Base-by-base conservation (phyloP, 805 yeast species). In the Candida silvicultrix region DNA sequence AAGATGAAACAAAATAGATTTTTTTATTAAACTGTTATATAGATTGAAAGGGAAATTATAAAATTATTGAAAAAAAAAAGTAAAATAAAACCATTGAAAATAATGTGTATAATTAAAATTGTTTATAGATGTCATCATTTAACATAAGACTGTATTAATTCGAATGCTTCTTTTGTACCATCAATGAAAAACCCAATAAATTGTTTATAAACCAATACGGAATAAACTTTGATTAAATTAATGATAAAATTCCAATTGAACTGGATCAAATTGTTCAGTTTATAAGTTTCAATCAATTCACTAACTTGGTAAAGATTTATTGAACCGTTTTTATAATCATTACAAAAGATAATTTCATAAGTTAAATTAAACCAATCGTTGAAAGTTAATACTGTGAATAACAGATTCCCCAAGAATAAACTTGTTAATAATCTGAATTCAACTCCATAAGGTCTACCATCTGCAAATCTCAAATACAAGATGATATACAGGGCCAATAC, bases 261-360 rank as follows among this genome's bases (percentile, higher is more conserved):
- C 8, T 8, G 2, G 7, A 54, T 8, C 21, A 51, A 11, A 28
- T 51, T 50, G 1, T n/a, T 20, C 34, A 58, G 38, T 21, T 40
- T 55, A 43, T 53, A 55, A 4, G 36, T 42, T 39, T 59, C 60
- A 29, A 59, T 44, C 22, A 53, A 40, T 25, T 51, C 57, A 38
- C 57, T 46, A 12, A 57, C 54, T 39, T 57, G 59, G 43, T 51
- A 59, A 21, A 59, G 20, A 31, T 53, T 58, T n/a, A 50, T 39
- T 5, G 38, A 28, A 1, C 63, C 63, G 36, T 58, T 58, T 44
- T 58, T 59, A 47, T 57, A 59, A 16, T 59, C 60, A 44, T 59
- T 59, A 46, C 63, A 59, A 19, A 56, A 40, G 21, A 58, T 47
- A 14, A 59, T 48, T 20, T 52, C 51, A 42, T 58, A 49, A 5